phyloP scores from a whole-genome alignment of 345 rosid species.

The Balakata baccata region DNA sequence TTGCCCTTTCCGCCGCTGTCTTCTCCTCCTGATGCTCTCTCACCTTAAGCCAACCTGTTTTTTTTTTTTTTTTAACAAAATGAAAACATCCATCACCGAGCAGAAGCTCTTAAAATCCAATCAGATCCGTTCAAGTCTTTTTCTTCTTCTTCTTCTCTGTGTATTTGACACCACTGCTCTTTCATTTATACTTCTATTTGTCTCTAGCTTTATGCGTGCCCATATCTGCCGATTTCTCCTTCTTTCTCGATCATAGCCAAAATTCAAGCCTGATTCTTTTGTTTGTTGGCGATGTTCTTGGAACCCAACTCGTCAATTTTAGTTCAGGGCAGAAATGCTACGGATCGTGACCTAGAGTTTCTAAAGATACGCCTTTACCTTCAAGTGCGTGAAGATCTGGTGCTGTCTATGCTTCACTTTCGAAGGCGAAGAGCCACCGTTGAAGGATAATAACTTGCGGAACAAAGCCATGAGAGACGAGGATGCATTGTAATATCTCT shows the following conservation, averaged over 20 bases:
- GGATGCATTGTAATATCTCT: too few species aligned
- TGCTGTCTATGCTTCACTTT: constrained; percentile 65
- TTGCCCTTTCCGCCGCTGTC: too few species aligned
- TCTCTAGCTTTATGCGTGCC: not conserved
- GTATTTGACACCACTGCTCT: not conserved
- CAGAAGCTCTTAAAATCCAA: constrained; percentile 31
- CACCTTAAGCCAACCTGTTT: too few species aligned
- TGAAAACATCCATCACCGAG: constrained; percentile 5
- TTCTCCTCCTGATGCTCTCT: too few species aligned
- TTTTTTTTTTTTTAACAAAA: not conserved
- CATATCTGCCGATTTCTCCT: constrained; percentile 12
- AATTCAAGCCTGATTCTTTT: not conserved
- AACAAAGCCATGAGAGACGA: constrained; percentile 34
- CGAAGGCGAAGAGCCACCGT: constrained; percentile 22
- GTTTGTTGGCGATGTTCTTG: constrained; percentile 11
- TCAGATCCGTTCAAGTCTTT: constrained; percentile 33
- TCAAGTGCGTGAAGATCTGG: constrained; percentile 86
- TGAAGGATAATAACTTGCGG: not conserved
- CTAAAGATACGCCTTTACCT: constrained; percentile 12
- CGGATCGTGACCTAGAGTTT: constrained; percentile 61
- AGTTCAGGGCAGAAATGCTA: constrained; percentile 27
- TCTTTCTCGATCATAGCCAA: not conserved
- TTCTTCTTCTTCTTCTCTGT: not conserved
- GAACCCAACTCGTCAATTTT: constrained; percentile 3
- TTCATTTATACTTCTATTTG: too few species aligned